These are phyloP conservation scores for Pythium diclinum DNA, from an alignment of 352 stramenopile species.

Conservation along the genomic window DNA sequence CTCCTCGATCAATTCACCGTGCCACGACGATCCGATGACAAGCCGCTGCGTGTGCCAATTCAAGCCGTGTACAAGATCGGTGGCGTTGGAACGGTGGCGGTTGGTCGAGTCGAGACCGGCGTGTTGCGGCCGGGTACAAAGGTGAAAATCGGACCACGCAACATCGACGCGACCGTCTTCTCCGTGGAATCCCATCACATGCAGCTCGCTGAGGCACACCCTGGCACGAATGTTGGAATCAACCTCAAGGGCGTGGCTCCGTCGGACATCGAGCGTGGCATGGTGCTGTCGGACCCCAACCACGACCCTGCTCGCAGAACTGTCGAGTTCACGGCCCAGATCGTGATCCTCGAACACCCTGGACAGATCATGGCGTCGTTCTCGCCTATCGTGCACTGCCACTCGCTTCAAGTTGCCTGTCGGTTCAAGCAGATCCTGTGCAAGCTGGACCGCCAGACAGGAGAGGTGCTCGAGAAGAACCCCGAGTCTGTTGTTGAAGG, in stretches of 20 bases:
- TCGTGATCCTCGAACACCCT: constrained; percentile 96
- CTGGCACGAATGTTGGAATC: constrained; percentile 97
- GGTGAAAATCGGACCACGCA: constrained; percentile 88
- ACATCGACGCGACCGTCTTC: constrained; percentile 92
- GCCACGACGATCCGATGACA: constrained; percentile 92
- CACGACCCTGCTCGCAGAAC: constrained; percentile 88
- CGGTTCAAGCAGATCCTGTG: constrained; percentile 93
- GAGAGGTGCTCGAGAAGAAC: constrained; percentile 93
- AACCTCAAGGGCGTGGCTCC: constrained; percentile 96
- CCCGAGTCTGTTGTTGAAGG: constrained; percentile 94
- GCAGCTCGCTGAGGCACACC: constrained; percentile 86
- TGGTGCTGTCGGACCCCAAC: constrained; percentile 92
- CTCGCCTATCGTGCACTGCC: constrained; percentile 95
- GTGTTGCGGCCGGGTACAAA: constrained; percentile 94
- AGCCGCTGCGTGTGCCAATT: constrained; percentile 95
- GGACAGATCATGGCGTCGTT: constrained; percentile 93
- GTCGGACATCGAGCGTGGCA: constrained; percentile 93
- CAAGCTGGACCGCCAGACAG: constrained; percentile 96
- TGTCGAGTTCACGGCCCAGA: constrained; percentile 92
- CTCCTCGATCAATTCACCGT: constrained; percentile 89
- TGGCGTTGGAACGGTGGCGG: constrained; percentile 95
- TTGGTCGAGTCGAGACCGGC: constrained; percentile 96
- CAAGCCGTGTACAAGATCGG: constrained; percentile 98
- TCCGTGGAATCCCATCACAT: constrained; percentile 97
- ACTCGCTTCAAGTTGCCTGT: constrained; percentile 96